A percentile compares a stretch with the other conserved stretches of the same genome.
These are phyloP conservation scores for Phytopythium helicoides DNA, from an alignment of 352 stramenopile genomes.

Conservation along the genomic window DNA sequence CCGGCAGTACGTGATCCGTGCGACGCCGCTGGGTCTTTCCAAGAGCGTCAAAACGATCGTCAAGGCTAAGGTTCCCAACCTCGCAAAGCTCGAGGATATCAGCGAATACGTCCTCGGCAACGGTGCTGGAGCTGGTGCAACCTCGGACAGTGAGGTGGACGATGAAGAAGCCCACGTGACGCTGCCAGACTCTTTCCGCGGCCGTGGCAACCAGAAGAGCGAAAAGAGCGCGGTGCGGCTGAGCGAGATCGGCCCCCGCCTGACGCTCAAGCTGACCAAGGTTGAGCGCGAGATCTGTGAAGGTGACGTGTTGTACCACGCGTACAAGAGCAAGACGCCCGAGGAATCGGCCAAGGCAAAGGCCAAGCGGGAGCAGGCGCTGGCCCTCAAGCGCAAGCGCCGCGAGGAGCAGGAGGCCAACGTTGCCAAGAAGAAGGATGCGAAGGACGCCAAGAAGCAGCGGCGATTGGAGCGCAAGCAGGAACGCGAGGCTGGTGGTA, in stretches of 20 bases:
- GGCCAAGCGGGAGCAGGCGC: conserved; percentile 65
- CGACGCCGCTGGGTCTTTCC: conserved; percentile 91
- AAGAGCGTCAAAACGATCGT: conserved; percentile 90
- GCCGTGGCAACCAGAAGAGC: conserved; percentile 89
- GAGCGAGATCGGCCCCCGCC: conserved; percentile 94
- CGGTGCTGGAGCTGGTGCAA: conserved; percentile 65
- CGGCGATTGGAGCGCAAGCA: conserved; percentile 63
- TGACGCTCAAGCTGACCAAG: conserved; percentile 95
- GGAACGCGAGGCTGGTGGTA: conserved; percentile 28
- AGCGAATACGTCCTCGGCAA: conserved; percentile 93
- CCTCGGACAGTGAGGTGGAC: conserved; percentile 95
- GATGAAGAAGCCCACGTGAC: conserved; percentile 92
- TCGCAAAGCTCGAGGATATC: conserved; percentile 96
- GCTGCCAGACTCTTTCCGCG: conserved; percentile 90
- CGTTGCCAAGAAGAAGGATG: conserved; percentile 86
- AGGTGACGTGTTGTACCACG: conserved; percentile 98
- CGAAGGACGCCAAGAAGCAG: conserved; percentile 76
- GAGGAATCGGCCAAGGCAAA: conserved; percentile 82
- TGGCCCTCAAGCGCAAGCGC: conserved; percentile 80
- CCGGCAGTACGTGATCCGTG: conserved; percentile 97
- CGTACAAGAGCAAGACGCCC: conserved; percentile 86
- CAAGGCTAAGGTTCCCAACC: conserved; percentile 92
- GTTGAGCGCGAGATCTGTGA: conserved; percentile 95
- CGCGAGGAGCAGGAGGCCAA: conserved; percentile 89
- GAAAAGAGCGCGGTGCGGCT: conserved; percentile 94